Conservation (phyloP, 139 green algal genomes). For the Chlamydomonas applanata region DNA sequence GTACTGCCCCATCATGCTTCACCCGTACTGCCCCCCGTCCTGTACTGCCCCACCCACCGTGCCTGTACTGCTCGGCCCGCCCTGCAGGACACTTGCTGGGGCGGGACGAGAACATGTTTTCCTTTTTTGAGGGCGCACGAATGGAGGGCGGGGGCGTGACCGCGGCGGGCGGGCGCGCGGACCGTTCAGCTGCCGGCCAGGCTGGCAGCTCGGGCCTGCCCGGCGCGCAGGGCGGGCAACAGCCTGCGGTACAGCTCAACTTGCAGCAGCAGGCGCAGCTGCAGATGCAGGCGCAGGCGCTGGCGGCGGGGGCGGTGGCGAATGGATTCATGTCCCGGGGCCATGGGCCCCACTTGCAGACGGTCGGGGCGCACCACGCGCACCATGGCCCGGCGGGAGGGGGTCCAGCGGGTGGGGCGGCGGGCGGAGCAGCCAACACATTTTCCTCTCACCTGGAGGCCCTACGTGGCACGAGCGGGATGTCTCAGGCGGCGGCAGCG, state of each 20-base stretch:
- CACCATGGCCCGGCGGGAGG: not conserved
- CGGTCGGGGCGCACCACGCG: not conserved
- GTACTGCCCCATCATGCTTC: not conserved
- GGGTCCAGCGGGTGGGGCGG: not conserved
- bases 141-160: slow-evolving; percentile 33
- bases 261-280: slow-evolving; percentile 15
- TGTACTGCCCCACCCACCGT: too few relatives aligned
- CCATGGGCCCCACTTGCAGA: not conserved
- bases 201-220: not conserved
- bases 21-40: too few relatives aligned
- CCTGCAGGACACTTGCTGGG: slow-evolving; percentile 87
- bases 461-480: not conserved
- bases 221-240: not conserved
- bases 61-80: not conserved
- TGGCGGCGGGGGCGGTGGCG: not conserved
- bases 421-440: not conserved
- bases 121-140: slow-evolving; percentile 76
- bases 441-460: not conserved
- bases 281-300: slow-evolving; percentile 15
- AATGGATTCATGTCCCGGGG: not conserved
- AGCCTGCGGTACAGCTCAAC: not conserved
- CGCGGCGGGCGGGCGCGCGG: slow-evolving; percentile 11
- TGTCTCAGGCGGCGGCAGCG: not conserved
- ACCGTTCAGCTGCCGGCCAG: not conserved
- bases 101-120: slow-evolving; percentile 94